Conservation (phyloP, 371 early-diverging fungal species). For the Hamiltosporidium tvaerminnensis region DNA sequence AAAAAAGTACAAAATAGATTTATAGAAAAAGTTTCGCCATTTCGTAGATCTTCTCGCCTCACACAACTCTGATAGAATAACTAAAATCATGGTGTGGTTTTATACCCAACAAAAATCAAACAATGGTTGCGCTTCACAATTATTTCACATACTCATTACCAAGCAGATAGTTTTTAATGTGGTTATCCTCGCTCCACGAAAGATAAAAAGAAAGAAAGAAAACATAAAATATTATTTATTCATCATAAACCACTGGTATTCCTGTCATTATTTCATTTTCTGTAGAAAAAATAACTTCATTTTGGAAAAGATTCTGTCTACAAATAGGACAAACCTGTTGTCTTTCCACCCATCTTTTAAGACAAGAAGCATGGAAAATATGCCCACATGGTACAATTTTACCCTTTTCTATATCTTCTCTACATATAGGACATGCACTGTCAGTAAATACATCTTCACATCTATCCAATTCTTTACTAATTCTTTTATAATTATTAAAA, state of each 20-base stretch:
- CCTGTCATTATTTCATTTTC: constrained; percentile 24
- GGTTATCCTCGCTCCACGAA: no score
- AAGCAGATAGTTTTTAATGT: no score
- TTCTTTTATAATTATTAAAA: constrained; percentile 19
- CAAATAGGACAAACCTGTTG: constrained; percentile 51
- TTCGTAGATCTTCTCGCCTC: no score
- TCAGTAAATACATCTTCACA: constrained; percentile 25
- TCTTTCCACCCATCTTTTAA: constrained; percentile 51
- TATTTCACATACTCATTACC: no score
- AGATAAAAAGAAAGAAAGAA: no score
- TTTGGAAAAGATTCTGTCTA: constrained; percentile 12
- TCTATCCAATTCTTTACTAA: constrained; percentile 30
- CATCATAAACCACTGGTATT: background rate
- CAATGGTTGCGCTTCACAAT: no score
- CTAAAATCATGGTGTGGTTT: no score
- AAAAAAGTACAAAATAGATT: no score
- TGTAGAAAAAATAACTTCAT: constrained; percentile 7
- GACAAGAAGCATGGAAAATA: constrained; percentile 44
- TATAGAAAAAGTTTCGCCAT: no score
- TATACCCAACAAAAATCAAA: no score
- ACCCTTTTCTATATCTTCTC: constrained; percentile 42
- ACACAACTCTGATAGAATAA: no score
- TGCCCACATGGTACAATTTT: constrained; percentile 48
- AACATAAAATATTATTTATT: no score
- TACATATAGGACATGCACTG: constrained; percentile 47